These are phyloP conservation scores for Plasmodium knowlesi DNA, from an alignment of 169 alveolate species.

Conservation along the genomic window DNA sequence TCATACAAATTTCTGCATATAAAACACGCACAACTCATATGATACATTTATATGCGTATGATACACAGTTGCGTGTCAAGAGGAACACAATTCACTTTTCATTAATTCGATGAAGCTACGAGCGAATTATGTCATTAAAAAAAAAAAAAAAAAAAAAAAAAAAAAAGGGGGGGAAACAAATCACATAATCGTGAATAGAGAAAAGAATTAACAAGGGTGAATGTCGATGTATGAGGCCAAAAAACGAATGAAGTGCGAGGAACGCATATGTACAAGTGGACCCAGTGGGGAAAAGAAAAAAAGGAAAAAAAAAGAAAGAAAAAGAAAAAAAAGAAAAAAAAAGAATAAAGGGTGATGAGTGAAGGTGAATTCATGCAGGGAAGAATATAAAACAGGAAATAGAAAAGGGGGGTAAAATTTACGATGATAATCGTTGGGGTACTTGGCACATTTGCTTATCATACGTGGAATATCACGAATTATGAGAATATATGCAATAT, in stretches of 20 bases:
- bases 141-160: background rate
- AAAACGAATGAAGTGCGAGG: background rate
- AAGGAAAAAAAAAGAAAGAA: background rate
- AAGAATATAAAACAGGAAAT: background rate
- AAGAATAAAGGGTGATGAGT: background rate
- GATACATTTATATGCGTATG: background rate
- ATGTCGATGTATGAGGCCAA: background rate
- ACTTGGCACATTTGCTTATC: background rate
- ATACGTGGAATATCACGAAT: background rate
- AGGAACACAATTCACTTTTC: background rate
- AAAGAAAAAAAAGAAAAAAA: background rate
- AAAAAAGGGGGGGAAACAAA: background rate
- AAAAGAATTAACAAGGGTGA: background rate
- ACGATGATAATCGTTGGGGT: background rate
- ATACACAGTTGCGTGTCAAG: background rate
- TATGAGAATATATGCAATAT: background rate
- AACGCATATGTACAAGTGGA: background rate
- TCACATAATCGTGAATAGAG: background rate
- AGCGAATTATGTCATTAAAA: background rate
- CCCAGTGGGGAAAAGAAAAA: background rate
- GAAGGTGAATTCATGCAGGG: background rate
- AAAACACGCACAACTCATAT: background rate
- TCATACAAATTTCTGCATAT: slow-evolving; percentile 8
- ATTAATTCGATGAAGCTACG: background rate
- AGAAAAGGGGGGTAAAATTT: background rate